A percentile compares a stretch with the other conserved stretches of the same genome.
Conservation (phyloP, 192 early-diverging fungal genomes). For the Linnemannia elongata region DNA sequence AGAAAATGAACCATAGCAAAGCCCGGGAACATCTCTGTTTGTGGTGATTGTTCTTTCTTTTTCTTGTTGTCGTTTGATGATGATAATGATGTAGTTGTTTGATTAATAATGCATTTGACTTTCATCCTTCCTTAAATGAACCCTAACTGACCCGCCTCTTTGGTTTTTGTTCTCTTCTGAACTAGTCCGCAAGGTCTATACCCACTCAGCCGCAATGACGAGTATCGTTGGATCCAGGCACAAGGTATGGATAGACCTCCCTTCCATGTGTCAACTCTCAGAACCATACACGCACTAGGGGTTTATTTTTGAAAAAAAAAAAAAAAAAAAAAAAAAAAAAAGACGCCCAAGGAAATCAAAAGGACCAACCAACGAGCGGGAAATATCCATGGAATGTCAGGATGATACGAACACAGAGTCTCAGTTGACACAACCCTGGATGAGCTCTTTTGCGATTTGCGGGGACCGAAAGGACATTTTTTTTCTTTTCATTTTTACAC, state of each 20-base stretch:
- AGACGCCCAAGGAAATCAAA: background rate
- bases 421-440: background rate
- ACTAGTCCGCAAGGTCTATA: slow-evolving; percentile 33
- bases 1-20: no score
- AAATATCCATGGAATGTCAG: background rate
- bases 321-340: slow-evolving; percentile 5
- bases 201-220: slow-evolving; percentile 44
- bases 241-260: slow-evolving; percentile 10
- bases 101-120: background rate
- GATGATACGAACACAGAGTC: background rate
- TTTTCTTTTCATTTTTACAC: background rate
- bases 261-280: background rate
- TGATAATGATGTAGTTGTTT: background rate
- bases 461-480: background rate
- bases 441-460: background rate
- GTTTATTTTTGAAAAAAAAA: background rate
- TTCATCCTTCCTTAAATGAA: background rate
- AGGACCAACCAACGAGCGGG: background rate
- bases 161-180: background rate
- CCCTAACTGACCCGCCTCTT: background rate
- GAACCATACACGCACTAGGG: background rate
- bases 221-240: slow-evolving; percentile 34
- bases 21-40: no score
- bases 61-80: no score
- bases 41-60: no score